Base-by-base conservation (phyloP, 2,329 filamentous ascomycete genomes). In the Thelonectria blattea region DNA sequence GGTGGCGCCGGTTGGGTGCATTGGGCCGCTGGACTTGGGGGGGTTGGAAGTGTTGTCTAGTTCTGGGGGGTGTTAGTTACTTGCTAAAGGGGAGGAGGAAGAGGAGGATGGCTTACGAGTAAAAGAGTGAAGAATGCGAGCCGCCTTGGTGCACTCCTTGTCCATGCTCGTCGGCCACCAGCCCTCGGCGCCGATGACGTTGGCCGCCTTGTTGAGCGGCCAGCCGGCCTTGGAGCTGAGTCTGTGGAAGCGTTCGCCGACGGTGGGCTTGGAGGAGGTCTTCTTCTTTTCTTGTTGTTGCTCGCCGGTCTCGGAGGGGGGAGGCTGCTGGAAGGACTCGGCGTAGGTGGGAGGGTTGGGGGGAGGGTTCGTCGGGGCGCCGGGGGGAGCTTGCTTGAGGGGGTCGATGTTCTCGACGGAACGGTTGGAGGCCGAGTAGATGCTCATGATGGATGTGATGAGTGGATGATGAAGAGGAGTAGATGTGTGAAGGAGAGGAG, bases 121-220 rank as follows among this genome's bases (percentile, higher is more conserved):
- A 74, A 92, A 92, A 65, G 87, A 89, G 68, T 88, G 83, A 59
- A 92, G 76, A 50, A 92, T 92, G 27, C 90, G 83, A 20, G 90
- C 90, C 3, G 89, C 89, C 77, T 92, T 92, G 78, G 90, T 88
- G 70, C 87, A 87, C 76, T 92, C 90, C 71, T 88, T 88, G 69
- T 91, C 89, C 67, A 92, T 78, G 5, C 85, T 86, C 27, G 88
- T 90, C 3, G 90, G 90, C 90, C 89, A 92, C 72, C 91, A 92
- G 12, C 89, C 88, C 72, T 92, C 90, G 24, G 87, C 85, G 61
- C 89, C 89, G 43, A 92, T 76, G 65, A 85, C 84, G 74, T 91
- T 89, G 52, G 86, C 88, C 17, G 90, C 77, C 58, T 82, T 85
- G 73, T 91, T 91, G 60, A 91, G 82, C 5, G 89, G 88, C 14